A percentile compares a stretch with the other conserved stretches of the same genome.
Evolutionary conservation across 2,329 filamentous ascomycete species (phyloP).

Genomic region (Orbilia brochopaga): DNA sequence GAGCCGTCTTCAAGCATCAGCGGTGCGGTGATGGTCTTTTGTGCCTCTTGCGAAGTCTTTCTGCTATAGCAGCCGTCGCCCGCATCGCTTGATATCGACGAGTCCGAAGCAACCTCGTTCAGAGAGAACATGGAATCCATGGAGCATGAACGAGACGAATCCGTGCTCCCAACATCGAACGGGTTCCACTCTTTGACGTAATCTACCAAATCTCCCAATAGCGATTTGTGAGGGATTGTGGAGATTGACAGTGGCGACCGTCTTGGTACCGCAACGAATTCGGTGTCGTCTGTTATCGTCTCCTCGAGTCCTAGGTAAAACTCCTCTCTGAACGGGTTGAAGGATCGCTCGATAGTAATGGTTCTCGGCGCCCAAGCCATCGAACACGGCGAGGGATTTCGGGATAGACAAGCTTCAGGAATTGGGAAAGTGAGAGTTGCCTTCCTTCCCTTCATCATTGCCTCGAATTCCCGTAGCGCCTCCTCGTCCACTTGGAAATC

Average conservation of each 20-base stretch:
- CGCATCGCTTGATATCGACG: conserved; percentile 46
- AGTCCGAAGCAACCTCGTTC: conserved; percentile 48
- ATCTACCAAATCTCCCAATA: conserved; percentile 49
- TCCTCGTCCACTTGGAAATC: conserved; percentile 44
- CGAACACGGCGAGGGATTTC: conserved; percentile 47
- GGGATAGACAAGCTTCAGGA: conserved; percentile 33
- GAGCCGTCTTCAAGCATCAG: conserved; percentile 30
- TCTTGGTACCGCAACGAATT: conserved; percentile 34
- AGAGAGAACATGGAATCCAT: conserved; percentile 46
- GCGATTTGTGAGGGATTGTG: conserved; percentile 42
- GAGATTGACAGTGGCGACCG: conserved; percentile 19
- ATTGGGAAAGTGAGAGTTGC: conserved; percentile 40
- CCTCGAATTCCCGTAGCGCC: conserved; percentile 35
- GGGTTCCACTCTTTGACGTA: conserved; percentile 50
- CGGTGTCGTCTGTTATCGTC: conserved; percentile 45
- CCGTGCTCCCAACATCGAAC: conserved; percentile 43
- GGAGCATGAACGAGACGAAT: conserved; percentile 40
- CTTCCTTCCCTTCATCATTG: conserved; percentile 35
- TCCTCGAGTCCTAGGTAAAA: conserved; percentile 47
- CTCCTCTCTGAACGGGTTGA: conserved; percentile 48
- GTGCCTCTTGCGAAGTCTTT: conserved; percentile 33
- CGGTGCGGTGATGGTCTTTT: conserved; percentile 28
- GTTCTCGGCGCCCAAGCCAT: conserved; percentile 35
- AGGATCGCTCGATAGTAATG: conserved; percentile 21
- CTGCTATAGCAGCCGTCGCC: conserved; percentile 31